Percentiles rank a stretch among this genome's conserved stretches.
phyloP scores from a whole-genome alignment of 1,284 basidiomycete genomes.

The Thelephora terrestris region DNA sequence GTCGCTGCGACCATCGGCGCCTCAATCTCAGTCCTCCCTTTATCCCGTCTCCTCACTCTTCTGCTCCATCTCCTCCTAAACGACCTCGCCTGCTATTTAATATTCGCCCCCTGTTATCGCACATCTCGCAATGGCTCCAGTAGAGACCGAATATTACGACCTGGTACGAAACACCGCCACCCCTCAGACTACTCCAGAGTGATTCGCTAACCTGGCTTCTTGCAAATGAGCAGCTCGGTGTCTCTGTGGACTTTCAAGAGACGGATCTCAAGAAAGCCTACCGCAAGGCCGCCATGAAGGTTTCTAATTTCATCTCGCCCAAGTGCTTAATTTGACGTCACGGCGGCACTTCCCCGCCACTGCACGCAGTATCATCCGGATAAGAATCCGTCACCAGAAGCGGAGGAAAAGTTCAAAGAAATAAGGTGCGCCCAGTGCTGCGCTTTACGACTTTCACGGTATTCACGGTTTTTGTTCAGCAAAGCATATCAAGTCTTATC shows the following conservation, averaged over 20 bases:
- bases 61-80: not conserved
- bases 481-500: constrained; percentile 89
- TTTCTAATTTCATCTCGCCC: constrained; percentile 19
- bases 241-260: constrained; percentile 45
- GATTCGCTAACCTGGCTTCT: not conserved
- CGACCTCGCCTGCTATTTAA: not conserved
- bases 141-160: constrained; percentile 42
- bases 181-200: not conserved
- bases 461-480: constrained; percentile 29
- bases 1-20: not conserved
- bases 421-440: constrained; percentile 48
- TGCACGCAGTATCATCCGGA: constrained; percentile 76
- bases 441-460: not conserved
- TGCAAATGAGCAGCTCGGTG: constrained; percentile 29
- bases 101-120: not conserved
- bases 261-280: constrained; percentile 92
- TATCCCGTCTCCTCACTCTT: too few relatives aligned
- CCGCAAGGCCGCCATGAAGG: constrained; percentile 91
- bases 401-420: constrained; percentile 90
- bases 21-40: too few relatives aligned
- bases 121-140: constrained; percentile 28
- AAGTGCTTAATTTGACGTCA: not conserved
- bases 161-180: constrained; percentile 21
- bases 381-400: constrained; percentile 82
- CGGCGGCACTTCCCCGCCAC: not conserved